Evolutionary conservation across 1,284 basidiomycete species (phyloP), one percentile per base, ranked within the genome.

Genomic region (Fomitiporia mediterranea): DNA sequence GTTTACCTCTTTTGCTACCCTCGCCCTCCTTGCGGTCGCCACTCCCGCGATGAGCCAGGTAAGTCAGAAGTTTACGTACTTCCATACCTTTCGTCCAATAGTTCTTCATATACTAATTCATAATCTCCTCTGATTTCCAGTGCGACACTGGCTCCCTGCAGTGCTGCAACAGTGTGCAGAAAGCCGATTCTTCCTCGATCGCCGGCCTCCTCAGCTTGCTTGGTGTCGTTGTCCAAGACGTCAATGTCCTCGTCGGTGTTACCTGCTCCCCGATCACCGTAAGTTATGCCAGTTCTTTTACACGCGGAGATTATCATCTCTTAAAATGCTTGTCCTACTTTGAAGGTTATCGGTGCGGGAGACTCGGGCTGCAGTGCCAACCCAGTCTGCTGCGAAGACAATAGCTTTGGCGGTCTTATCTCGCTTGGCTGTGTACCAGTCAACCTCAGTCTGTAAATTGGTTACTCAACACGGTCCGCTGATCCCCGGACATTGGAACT

Each of bases 311-410:
- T 8, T 0, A n/a, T n/a, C n/a, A n/a, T 30, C n/a, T 34, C 32
- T 13, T 19, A 13, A 21, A 28, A 19, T 28, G 3, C 11, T n/a
- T 4, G 6, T 0, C 19, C 13, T 1, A 11, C 4, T 13, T 37
- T 28, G 27, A 30, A 60, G 58, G 54, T 56, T 13, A 46, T 53
- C 40, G 58, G 55, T 23, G 42, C 19, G 4, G 49, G 50, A 13
- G 25, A 51, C 17, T 35, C 25, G 8, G 28, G 25, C 1, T 60
- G 54, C 55, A 30, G 9, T 15, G 38, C 32, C 17, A 30, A 42
- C 17, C 37, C 58, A 15, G 58, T 60, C 39, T 60, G 58, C 49
- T 60, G 58, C 44, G 58, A 60, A 23, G 38, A 60, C 21, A 59
- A 44, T 32, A 53, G 17, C 58, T 39, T 40, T 23, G 56, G 58